Percentiles rank a stretch among this genome's conserved stretches.
These are phyloP conservation scores for Fraxinus quadrangulata DNA, from an alignment of 257 asterid genomes.

Conservation along the genomic window DNA sequence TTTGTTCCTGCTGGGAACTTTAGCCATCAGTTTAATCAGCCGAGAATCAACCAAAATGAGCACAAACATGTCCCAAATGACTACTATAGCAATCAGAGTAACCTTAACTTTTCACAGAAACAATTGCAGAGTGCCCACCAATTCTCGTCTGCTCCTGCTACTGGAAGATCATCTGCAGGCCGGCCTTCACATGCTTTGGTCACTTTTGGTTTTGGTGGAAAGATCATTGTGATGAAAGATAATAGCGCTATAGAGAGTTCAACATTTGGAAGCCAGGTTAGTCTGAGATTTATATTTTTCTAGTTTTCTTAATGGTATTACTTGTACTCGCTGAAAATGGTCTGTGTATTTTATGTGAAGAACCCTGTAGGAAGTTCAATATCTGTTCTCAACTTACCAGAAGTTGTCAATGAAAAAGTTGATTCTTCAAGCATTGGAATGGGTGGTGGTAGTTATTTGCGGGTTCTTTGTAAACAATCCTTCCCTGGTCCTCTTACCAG, in stretches of 20 bases:
- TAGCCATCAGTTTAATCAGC: slow-evolving; percentile 52
- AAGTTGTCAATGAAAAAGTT: slow-evolving; percentile 44
- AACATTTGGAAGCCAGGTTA: slow-evolving; percentile 75
- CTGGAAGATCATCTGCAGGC: slow-evolving; percentile 84
- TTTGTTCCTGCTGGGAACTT: slow-evolving; percentile 44
- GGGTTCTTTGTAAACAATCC: slow-evolving; percentile 62
- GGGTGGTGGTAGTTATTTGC: slow-evolving; percentile 56
- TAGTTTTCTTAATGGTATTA: slow-evolving; percentile 18
- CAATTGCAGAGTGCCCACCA: slow-evolving; percentile 51
- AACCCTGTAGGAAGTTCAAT: slow-evolving; percentile 59
- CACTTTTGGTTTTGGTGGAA: slow-evolving; percentile 95
- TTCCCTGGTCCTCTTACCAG: slow-evolving; percentile 92
- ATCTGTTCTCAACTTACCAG: slow-evolving; percentile 74
- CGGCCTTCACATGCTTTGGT: slow-evolving; percentile 97
- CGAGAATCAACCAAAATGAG: slow-evolving; percentile 48
- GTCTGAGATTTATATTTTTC: slow-evolving; percentile 28
- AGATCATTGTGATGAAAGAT: slow-evolving; percentile 77
- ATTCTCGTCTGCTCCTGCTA: slow-evolving; percentile 48
- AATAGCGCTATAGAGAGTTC: slow-evolving; percentile 43
- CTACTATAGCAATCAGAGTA: slow-evolving; percentile 44
- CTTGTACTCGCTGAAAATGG: slow-evolving; percentile 29
- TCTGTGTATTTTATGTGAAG: slow-evolving; percentile 46
- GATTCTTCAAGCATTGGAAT: slow-evolving; percentile 42
- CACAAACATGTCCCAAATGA: slow-evolving; percentile 49
- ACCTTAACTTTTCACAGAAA: slow-evolving; percentile 53